These are phyloP conservation scores for Trichoderma semiorbis DNA, from an alignment of 2,329 filamentous ascomycete genomes.

Conservation along the genomic window DNA sequence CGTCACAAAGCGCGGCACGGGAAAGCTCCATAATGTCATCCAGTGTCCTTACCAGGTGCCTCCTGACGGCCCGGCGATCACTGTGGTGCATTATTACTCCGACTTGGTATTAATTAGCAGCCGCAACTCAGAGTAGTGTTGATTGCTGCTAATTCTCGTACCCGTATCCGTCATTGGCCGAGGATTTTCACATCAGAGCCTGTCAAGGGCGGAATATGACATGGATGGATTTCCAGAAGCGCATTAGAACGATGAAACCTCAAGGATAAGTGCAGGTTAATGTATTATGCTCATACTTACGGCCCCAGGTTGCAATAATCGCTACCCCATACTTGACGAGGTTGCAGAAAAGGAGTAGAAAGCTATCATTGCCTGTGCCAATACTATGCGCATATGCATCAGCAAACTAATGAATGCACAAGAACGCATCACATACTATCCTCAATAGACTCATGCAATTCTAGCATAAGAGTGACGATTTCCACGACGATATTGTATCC, in stretches of 20 bases:
- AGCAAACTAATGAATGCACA: background rate
- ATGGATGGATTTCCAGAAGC: background rate
- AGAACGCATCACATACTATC: background rate
- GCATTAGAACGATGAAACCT: background rate
- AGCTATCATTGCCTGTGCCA: background rate
- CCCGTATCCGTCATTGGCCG: background rate
- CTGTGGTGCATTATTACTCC: background rate
- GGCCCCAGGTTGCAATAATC: background rate
- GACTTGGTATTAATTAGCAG: background rate
- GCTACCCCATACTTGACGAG: background rate
- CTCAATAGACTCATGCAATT: background rate
- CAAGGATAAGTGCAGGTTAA: background rate
- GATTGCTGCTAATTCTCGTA: background rate
- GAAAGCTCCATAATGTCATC: constrained; percentile 4
- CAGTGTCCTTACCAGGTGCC: background rate
- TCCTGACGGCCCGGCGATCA: constrained; percentile 5
- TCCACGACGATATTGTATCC: background rate
- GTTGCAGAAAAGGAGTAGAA: background rate
- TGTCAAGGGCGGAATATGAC: background rate
- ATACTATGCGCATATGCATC: background rate
- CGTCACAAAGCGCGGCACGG: background rate
- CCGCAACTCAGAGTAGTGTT: background rate
- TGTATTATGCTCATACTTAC: background rate
- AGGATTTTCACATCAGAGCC: background rate
- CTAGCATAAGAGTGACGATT: background rate